Evolutionary conservation across 2,329 filamentous ascomycete genomes (phyloP).

Genomic region (Fusarium sp.): DNA sequence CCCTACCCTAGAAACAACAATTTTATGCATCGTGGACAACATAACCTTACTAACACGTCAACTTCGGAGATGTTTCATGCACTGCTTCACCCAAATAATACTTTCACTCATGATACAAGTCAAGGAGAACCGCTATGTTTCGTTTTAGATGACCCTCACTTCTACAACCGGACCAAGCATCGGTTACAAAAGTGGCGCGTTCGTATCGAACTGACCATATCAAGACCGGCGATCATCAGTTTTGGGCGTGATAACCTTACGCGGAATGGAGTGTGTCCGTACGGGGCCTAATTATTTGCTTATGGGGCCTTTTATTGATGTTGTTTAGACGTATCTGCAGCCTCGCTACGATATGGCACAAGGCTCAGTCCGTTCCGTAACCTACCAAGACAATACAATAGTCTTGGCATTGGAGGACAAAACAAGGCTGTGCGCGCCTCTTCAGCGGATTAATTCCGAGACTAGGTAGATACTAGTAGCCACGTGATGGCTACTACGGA

Average conservation of each 20-base stretch:
- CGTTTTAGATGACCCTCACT: neutral
- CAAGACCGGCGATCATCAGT: neutral
- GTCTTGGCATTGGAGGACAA: conserved; percentile 32
- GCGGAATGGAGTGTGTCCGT: neutral
- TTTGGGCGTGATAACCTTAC: neutral
- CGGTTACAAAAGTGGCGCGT: neutral
- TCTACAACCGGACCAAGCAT: neutral
- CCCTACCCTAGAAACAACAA: neutral
- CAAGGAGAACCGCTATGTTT: neutral
- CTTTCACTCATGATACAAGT: neutral
- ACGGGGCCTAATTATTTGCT: conserved; percentile 3
- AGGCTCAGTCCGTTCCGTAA: neutral
- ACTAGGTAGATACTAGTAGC: conserved; percentile 17
- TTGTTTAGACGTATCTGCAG: conserved; percentile 8
- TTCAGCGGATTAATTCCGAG: conserved; percentile 32
- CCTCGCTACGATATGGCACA: neutral
- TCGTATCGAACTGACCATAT: neutral
- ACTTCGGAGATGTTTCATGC: neutral
- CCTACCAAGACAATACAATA: conserved; percentile 13
- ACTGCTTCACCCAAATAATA: neutral
- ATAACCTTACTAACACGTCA: neutral
- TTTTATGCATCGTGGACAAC: neutral
- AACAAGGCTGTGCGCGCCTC: conserved; percentile 33
- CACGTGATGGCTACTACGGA: conserved; percentile 10
- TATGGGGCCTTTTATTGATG: neutral